phyloP scores from a whole-genome alignment of 768 basidiomycete genomes.

The Brasilioporus rufonigricans region DNA sequence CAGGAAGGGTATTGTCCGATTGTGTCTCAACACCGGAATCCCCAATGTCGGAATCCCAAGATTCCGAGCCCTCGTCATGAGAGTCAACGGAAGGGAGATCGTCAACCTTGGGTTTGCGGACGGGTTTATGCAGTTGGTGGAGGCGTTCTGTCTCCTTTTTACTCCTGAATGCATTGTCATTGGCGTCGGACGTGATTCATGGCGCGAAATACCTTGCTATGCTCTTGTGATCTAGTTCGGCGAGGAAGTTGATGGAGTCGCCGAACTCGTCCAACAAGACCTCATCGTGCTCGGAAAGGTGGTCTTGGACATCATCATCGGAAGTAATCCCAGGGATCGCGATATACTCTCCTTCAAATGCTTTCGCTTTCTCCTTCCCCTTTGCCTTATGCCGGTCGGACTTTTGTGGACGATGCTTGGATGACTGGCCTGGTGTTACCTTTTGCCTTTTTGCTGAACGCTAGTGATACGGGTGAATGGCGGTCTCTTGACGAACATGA shows the following conservation, averaged over 20 bases:
- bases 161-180: conserved; percentile 50
- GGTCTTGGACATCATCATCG: conserved; percentile 26
- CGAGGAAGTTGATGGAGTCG: conserved; percentile 62
- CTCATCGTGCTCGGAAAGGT: conserved; percentile 68
- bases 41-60: conserved; percentile 47
- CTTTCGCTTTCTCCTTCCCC: conserved; percentile 60
- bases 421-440: conserved; percentile 33
- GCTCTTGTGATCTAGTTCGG: conserved; percentile 69
- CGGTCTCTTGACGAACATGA: neutral
- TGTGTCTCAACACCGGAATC: conserved; percentile 28
- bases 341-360: conserved; percentile 56
- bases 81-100: conserved; percentile 71
- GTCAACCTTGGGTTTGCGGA: conserved; percentile 44
- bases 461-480: conserved; percentile 21
- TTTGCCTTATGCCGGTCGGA: conserved; percentile 37
- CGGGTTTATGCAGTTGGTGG: conserved; percentile 62
- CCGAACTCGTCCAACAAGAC: conserved; percentile 67
- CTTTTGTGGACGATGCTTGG: conserved; percentile 15
- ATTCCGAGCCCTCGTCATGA: conserved; percentile 55
- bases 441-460: conserved; percentile 62
- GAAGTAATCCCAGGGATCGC: conserved; percentile 48
- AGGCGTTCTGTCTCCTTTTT: conserved; percentile 79
- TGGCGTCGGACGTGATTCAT: neutral
- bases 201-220: conserved; percentile 63
- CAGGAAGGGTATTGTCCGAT: conserved; percentile 10